A percentile compares a stretch with the other conserved stretches of the same genome.
Evolutionary conservation across 2,329 filamentous ascomycete species (phyloP).

Genomic region (Colletotrichum sp.): DNA sequence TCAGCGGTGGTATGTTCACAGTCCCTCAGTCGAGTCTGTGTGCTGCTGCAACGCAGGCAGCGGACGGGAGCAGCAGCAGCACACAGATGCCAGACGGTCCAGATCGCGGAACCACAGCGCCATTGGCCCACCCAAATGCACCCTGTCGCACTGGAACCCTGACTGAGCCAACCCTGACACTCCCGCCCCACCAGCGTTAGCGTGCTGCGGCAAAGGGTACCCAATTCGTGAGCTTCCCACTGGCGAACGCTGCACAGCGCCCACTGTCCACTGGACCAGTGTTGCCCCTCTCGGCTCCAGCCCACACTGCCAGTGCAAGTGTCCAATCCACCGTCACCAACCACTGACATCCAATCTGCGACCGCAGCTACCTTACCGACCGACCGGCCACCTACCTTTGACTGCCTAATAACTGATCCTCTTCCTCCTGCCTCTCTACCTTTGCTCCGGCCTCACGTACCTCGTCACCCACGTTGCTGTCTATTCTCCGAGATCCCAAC

Average conservation of each 20-base stretch:
- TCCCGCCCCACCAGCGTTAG: background rate
- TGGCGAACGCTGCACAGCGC: background rate
- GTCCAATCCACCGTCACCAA: conserved; percentile 8
- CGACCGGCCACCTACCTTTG: background rate
- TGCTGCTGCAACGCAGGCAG: background rate
- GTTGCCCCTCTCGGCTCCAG: conserved; percentile 13
- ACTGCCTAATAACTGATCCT: background rate
- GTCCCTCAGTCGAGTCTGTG: background rate
- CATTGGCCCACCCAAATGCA: background rate
- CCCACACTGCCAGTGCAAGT: background rate
- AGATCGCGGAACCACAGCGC: background rate
- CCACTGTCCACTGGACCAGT: background rate
- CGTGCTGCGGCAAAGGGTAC: background rate
- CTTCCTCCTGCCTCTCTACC: background rate
- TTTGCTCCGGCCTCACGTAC: background rate
- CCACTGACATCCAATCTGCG: conserved; percentile 9
- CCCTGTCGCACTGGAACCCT: background rate
- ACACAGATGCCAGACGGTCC: background rate
- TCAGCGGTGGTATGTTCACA: background rate
- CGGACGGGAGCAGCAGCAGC: background rate
- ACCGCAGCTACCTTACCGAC: conserved; percentile 8
- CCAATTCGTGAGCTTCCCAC: background rate
- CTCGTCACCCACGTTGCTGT: background rate
- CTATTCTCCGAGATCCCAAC: background rate
- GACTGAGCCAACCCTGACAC: background rate